These are phyloP conservation scores for Fusarium foetens DNA, from an alignment of 2,329 filamentous ascomycete genomes.

Conservation along the genomic window DNA sequence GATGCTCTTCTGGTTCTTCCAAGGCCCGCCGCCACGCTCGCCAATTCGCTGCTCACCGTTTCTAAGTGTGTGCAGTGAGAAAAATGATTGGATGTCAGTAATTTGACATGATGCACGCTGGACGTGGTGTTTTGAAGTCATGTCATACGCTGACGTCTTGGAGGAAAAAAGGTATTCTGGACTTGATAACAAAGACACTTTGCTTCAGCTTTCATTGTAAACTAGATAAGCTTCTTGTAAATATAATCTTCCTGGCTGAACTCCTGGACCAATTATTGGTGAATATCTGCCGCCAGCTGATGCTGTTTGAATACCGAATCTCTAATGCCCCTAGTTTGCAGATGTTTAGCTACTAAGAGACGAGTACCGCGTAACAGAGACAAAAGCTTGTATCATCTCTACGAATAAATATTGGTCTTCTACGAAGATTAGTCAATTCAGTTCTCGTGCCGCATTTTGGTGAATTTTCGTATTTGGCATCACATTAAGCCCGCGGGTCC, in stretches of 20 bases:
- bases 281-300: neutral
- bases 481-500: too few species aligned
- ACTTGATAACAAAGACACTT: neutral
- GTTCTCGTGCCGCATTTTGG: neutral
- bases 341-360: rapidly evolving
- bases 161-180: neutral
- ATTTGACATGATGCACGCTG: conserved; percentile 14
- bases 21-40: conserved; percentile 17
- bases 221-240: conserved; percentile 3
- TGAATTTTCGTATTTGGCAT: rapidly evolving
- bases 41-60: neutral
- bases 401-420: neutral
- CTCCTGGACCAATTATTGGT: rapidly evolving
- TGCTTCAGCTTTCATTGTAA: neutral
- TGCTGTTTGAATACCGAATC: neutral
- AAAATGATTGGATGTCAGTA: neutral
- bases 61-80: neutral
- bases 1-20: neutral
- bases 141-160: neutral
- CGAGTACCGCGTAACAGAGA: rapidly evolving
- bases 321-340: neutral
- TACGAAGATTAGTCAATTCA: neutral
- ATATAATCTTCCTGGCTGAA: conserved; percentile 1
- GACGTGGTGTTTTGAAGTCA: conserved; percentile 14
- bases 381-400: rapidly evolving